Percentiles rank a stretch among this genome's conserved stretches.
These are phyloP conservation scores for Populus deltoides DNA, from an alignment of 345 rosid genomes.

Conservation along the genomic window DNA sequence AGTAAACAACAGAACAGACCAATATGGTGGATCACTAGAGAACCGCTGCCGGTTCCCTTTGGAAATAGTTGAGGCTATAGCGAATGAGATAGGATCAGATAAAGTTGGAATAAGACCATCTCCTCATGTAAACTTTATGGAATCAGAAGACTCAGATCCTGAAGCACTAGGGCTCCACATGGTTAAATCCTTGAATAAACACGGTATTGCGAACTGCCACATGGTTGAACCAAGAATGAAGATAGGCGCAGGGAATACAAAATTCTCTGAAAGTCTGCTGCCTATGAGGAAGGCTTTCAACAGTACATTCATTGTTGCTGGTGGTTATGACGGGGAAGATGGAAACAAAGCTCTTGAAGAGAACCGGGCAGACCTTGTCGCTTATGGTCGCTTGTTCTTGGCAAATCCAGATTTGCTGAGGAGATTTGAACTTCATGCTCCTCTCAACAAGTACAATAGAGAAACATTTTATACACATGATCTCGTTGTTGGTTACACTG, in stretches of 20 bases:
- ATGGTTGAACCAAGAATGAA: conserved; percentile 65
- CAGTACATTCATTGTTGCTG: conserved; percentile 55
- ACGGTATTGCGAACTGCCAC: conserved; percentile 55
- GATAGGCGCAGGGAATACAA: conserved; percentile 16
- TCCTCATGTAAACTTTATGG: conserved; percentile 48
- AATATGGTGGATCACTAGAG: conserved; percentile 60
- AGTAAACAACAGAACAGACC: conserved; percentile 50
- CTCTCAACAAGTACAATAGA: conserved; percentile 50
- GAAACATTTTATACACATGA: conserved; percentile 47
- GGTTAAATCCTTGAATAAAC: conserved; percentile 52
- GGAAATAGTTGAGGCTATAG: conserved; percentile 59
- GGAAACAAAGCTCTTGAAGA: conserved; percentile 45
- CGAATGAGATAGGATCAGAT: conserved; percentile 57
- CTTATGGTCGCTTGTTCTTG: conserved; percentile 50
- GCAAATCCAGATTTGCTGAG: conserved; percentile 71
- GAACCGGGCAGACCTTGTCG: conserved; percentile 47
- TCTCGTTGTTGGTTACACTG: conserved; percentile 55
- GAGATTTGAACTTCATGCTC: conserved; percentile 53
- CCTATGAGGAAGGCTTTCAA: conserved; percentile 58
- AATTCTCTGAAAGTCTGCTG: conserved; percentile 33
- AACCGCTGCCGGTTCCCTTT: conserved; percentile 55
- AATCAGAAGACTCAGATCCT: conserved; percentile 60
- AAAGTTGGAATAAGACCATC: conserved; percentile 61
- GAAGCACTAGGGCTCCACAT: conserved; percentile 53
- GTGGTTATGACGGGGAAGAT: conserved; percentile 48